These are phyloP conservation scores for Ogataea allantospora DNA, from an alignment of 805 yeast species.

Conservation along the genomic window DNA sequence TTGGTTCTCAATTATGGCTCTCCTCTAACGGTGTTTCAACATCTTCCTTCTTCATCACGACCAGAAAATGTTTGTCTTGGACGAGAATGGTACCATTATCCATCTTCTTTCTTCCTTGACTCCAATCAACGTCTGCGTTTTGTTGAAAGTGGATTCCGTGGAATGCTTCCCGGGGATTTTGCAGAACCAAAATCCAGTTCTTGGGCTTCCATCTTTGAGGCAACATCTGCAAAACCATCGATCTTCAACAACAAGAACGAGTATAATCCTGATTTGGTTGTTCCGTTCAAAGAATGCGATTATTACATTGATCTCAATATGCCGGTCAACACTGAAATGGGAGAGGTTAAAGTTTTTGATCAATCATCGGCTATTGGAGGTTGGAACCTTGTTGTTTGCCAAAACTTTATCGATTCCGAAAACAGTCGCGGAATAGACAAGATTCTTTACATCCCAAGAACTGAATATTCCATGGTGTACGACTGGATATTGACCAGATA, in stretches of 20 bases:
- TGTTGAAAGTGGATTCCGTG: constrained; percentile 76
- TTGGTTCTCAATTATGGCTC: constrained; percentile 68
- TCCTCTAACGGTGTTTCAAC: constrained; percentile 60
- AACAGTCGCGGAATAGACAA: constrained; percentile 54
- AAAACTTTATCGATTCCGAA: constrained; percentile 51
- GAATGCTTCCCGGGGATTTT: constrained; percentile 87
- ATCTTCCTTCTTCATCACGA: constrained; percentile 30
- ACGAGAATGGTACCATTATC: constrained; percentile 92
- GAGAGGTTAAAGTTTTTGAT: constrained; percentile 38
- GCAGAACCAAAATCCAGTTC: constrained; percentile 34
- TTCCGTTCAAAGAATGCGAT: constrained; percentile 54
- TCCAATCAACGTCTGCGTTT: constrained; percentile 62
- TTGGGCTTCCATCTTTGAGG: constrained; percentile 24
- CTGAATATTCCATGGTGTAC: constrained; percentile 1
- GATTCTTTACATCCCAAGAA: constrained; percentile 38
- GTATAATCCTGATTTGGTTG: constrained; percentile 60
- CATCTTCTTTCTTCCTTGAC: constrained; percentile 81
- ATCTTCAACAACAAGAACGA: constrained; percentile 75
- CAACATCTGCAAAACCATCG: constrained; percentile 50
- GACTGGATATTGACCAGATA: not conserved
- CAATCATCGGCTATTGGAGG: constrained; percentile 16
- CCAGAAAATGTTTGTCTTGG: constrained; percentile 76
- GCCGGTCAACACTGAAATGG: constrained; percentile 42
- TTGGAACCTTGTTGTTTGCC: constrained; percentile 53
- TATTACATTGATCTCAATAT: constrained; percentile 65